A percentile compares a stretch with the other conserved stretches of the same genome.
Evolutionary conservation across 2,329 filamentous ascomycete genomes (phyloP).

Genomic region (Calonectria pauciramosa): DNA sequence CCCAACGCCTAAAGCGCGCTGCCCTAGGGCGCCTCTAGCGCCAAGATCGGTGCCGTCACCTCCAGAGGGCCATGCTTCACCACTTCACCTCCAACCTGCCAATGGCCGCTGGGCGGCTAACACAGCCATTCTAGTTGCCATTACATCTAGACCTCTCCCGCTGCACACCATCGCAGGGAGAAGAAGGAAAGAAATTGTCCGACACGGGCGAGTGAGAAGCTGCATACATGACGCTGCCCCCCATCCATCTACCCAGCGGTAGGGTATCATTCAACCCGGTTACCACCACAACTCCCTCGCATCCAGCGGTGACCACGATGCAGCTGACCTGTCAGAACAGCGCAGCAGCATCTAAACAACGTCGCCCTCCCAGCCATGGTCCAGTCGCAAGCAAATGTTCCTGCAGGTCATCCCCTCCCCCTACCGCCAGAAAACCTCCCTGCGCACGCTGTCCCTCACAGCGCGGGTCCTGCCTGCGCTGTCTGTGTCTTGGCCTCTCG

Average conservation of each 20-base stretch:
- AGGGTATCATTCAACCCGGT: slow-evolving; percentile 16
- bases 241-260: slow-evolving; percentile 8
- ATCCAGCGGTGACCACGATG: slow-evolving; percentile 19
- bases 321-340: slow-evolving; percentile 13
- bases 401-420: slow-evolving; percentile 18
- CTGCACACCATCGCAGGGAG: slow-evolving; percentile 6
- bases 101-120: neutral
- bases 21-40: slow-evolving; percentile 26
- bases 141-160: neutral
- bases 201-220: neutral
- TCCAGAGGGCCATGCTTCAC: slow-evolving; percentile 22
- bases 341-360: neutral
- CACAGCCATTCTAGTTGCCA: neutral
- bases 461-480: slow-evolving; percentile 23
- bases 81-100: neutral
- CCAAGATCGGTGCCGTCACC: slow-evolving; percentile 31
- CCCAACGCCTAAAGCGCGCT: slow-evolving; percentile 18
- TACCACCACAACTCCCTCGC: slow-evolving; percentile 6
- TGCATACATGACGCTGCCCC: neutral
- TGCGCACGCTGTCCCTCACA: slow-evolving; percentile 8
- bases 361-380: slow-evolving; percentile 11
- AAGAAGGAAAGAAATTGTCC: slow-evolving; percentile 16
- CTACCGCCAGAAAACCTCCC: slow-evolving; percentile 4
- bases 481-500: slow-evolving; percentile 23
- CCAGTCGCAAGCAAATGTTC: slow-evolving; percentile 6